phyloP scores from a whole-genome alignment of 495 filamentous ascomycete genomes.

The Penicillium paxilli region DNA sequence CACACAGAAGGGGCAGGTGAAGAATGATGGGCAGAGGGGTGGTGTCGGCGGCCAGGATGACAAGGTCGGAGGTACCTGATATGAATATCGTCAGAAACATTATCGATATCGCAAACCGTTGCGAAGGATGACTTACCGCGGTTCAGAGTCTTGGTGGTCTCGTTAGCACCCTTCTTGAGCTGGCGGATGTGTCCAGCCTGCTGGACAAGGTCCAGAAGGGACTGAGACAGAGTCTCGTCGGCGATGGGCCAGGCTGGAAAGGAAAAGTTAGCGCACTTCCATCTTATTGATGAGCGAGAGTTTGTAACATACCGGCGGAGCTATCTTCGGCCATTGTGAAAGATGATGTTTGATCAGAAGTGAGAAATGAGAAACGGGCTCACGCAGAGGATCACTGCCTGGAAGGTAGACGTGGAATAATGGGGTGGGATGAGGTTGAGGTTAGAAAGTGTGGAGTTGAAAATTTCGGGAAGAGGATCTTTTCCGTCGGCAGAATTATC shows the following conservation, averaged over 20 bases:
- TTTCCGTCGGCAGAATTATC: constrained; percentile 1
- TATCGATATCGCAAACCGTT: too few species aligned
- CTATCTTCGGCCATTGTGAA: constrained; percentile 40
- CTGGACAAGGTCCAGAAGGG: constrained; percentile 82
- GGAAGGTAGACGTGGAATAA: not conserved
- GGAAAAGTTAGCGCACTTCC: not conserved
- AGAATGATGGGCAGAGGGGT: constrained; percentile 85
- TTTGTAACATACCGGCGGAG: constrained; percentile 31
- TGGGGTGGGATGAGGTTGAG: constrained; percentile 5
- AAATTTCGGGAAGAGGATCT: constrained; percentile 18
- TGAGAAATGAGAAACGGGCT: constrained; percentile 39
- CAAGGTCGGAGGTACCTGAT: constrained; percentile 68
- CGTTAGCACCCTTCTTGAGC: constrained; percentile 77
- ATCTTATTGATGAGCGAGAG: too few species aligned
- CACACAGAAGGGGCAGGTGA: constrained; percentile 84
- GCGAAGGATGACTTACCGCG: constrained; percentile 32
- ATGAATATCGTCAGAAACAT: not conserved
- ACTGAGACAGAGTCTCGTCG: constrained; percentile 77
- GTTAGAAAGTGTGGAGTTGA: constrained; percentile 10
- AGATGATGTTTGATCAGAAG: too few species aligned
- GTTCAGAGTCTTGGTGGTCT: constrained; percentile 85
- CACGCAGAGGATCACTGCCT: constrained; percentile 49
- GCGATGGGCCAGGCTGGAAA: constrained; percentile 83
- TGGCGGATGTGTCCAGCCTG: constrained; percentile 71
- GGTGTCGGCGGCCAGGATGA: constrained; percentile 87